Evolutionary conservation across 2,329 filamentous ascomycete species (phyloP), one percentile per base, ranked within the genome.

Genomic region (Harringtonia aguacate): DNA sequence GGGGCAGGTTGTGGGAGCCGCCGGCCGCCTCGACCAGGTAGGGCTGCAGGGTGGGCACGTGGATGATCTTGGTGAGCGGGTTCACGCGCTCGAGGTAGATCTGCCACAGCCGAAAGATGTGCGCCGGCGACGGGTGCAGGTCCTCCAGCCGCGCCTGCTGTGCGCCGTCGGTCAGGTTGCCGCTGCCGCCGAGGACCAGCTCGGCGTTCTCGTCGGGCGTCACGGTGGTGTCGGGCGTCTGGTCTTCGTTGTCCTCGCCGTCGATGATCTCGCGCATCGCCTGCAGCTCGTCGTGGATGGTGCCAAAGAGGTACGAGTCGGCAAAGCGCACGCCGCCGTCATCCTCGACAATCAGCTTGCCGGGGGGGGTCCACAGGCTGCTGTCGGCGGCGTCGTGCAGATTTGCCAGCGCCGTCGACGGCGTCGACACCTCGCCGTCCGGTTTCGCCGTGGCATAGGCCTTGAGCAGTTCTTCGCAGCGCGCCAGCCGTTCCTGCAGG

Each of bases 31-130:
- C 74, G 31, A 83, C 69, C 8, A 88, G 65, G 37, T 74, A 71
- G 3, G 73, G 71, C 53, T 87, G 79, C 4, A 86, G 60, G 0
- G 79, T 79, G 0, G 84, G 84, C 2, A 81, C 73, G 56, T 90
- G 85, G 21, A 86, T 77, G 37, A 77, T 63, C 56, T 88, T 89
- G 51, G 78, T 76, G 37, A 87, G 58, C 0, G 84, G 84, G 53
- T 89, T 84, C 44, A 89, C 78, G 48, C 85, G 79, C 39, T 86
- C 78, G 7, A 87, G 64, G 51, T 81, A 88, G 9, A 77, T 67
- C 56, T 87, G 81, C 85, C 85, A 90, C 6, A 90, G 68, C 41
- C 72, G 71, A 53, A 85, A 79, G 22, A 84, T 74, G 29, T 85
- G 77, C 13, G 76, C 70, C 0, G 79, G 73, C 5, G 76, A 66